These are phyloP conservation scores for Chalciporus piperatus DNA, from an alignment of 768 basidiomycete genomes.

Conservation along the genomic window DNA sequence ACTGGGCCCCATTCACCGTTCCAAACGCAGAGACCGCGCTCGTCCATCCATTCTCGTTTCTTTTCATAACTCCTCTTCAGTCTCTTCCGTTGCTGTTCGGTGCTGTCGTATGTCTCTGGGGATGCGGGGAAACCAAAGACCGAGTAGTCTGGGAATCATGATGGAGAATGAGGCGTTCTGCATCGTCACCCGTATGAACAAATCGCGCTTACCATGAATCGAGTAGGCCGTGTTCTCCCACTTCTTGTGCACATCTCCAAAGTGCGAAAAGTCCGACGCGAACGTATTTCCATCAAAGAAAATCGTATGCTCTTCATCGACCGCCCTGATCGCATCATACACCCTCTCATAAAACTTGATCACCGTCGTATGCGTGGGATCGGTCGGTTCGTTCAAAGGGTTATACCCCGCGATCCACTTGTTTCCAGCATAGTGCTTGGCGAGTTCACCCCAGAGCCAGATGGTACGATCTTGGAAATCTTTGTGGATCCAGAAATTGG, in stretches of 20 bases:
- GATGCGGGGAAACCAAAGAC: conserved; percentile 68
- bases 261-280: conserved; percentile 73
- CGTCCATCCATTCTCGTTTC: conserved; percentile 78
- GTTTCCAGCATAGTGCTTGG: conserved; percentile 72
- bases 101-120: conserved; percentile 52
- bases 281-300: conserved; percentile 87
- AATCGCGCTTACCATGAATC: conserved; percentile 56
- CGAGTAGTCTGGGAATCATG: conserved; percentile 27
- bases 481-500: conserved; percentile 79
- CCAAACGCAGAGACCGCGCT: conserved; percentile 63
- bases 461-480: conserved; percentile 80
- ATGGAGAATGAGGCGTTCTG: background rate
- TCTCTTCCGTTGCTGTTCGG: conserved; percentile 48
- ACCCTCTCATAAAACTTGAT: conserved; percentile 66
- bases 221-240: conserved; percentile 76
- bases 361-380: conserved; percentile 62
- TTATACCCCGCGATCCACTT: conserved; percentile 88
- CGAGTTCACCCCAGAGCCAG: conserved; percentile 77
- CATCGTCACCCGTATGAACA: background rate
- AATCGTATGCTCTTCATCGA: conserved; percentile 69
- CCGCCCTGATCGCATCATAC: conserved; percentile 64
- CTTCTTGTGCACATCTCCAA: conserved; percentile 56
- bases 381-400: conserved; percentile 79
- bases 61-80: conserved; percentile 61
- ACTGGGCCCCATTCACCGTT: conserved; percentile 87